phyloP scores from a whole-genome alignment of 345 rosid species.

The Moringa oleifera region DNA sequence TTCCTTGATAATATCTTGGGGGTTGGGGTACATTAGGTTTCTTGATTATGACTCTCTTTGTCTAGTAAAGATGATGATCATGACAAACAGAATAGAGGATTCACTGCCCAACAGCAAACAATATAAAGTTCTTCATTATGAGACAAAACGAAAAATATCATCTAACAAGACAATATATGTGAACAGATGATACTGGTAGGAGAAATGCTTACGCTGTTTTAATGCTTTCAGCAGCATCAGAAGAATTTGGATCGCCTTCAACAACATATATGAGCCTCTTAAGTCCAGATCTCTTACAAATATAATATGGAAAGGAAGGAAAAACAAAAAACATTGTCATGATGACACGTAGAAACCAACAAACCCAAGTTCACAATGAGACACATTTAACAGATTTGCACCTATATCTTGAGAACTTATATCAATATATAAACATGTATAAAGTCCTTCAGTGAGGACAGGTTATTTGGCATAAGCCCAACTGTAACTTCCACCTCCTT shows the following conservation, averaged over 20 bases:
- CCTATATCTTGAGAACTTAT: too few relatives aligned
- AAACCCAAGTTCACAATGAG: too few relatives aligned
- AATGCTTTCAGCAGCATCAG: constrained; percentile 82
- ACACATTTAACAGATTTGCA: too few relatives aligned
- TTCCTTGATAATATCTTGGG: too few relatives aligned
- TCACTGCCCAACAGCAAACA: not conserved
- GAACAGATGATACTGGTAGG: not conserved
- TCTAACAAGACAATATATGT: not conserved
- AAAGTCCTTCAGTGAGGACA: too few relatives aligned
- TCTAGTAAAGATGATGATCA: not conserved
- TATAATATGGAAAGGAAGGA: constrained; percentile 9
- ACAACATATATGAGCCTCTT: constrained; percentile 82
- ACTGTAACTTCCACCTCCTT: too few relatives aligned
- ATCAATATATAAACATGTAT: too few relatives aligned
- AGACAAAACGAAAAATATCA: not conserved
- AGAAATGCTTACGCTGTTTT: constrained; percentile 70
- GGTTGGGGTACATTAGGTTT: too few relatives aligned
- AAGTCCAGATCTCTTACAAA: constrained; percentile 67
- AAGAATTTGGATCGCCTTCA: constrained; percentile 86
- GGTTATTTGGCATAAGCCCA: too few relatives aligned
- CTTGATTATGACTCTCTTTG: too few relatives aligned
- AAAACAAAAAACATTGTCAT: constrained; percentile 10
- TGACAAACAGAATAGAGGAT: not conserved
- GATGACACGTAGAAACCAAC: too few relatives aligned
- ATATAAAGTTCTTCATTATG: not conserved